These are phyloP conservation scores for Eucalyptus camaldulensis DNA, from an alignment of 345 rosid species.

Conservation along the genomic window DNA sequence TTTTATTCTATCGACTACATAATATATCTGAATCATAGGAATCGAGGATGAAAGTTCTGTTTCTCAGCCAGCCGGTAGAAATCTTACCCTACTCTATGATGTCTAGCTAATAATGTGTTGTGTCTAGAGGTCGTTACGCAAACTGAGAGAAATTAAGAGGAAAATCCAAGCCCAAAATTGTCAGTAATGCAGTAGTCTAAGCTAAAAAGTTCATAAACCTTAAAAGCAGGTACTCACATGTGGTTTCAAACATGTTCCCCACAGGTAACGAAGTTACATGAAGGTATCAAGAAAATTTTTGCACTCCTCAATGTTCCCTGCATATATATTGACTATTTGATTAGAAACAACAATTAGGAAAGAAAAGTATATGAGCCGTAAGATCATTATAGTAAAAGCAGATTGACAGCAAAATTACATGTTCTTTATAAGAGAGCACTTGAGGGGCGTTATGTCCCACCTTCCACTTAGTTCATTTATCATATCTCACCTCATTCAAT, in stretches of 20 bases:
- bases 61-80: neutral
- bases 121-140: neutral
- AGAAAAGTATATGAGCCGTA: neutral
- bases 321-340: neutral
- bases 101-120: neutral
- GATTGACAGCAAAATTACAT: neutral
- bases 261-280: neutral
- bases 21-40: neutral
- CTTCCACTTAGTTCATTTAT: neutral
- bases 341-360: neutral
- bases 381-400: neutral
- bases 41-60: neutral
- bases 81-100: neutral
- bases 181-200: neutral
- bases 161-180: neutral
- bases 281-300: neutral
- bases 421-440: neutral
- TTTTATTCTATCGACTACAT: neutral
- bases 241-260: neutral
- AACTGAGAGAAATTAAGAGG: neutral
- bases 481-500: neutral
- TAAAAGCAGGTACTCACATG: neutral
- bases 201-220: neutral
- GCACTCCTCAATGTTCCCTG: slow-evolving; percentile 49
- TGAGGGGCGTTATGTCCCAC: neutral